A percentile compares a stretch with the other conserved stretches of the same genome.
phyloP scores from a whole-genome alignment of 2,329 filamentous ascomycete species.

The Talaromyces sp. region DNA sequence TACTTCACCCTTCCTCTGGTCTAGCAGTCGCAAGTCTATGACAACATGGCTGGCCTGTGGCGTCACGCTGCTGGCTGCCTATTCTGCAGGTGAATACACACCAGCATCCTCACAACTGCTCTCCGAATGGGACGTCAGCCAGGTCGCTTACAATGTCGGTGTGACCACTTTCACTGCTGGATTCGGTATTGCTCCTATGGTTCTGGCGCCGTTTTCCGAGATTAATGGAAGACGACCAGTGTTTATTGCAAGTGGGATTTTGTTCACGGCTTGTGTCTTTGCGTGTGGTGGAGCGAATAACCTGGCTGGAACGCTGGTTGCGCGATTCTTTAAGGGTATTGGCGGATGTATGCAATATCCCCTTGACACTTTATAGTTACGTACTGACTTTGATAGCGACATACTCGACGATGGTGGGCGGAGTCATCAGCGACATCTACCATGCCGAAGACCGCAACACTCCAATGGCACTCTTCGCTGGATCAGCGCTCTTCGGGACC shows the following conservation, averaged over 20 bases:
- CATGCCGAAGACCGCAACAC: constrained; percentile 75
- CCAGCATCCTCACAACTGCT: constrained; percentile 65
- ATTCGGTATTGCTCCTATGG: constrained; percentile 80
- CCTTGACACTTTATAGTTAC: constrained; percentile 12
- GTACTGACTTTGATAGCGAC: constrained; percentile 38
- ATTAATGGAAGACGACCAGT: constrained; percentile 83
- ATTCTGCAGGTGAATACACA: constrained; percentile 76
- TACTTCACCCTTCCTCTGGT: constrained; percentile 71
- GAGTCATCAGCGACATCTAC: constrained; percentile 84
- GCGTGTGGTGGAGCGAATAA: constrained; percentile 68
- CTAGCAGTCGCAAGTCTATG: constrained; percentile 63
- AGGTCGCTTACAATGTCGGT: constrained; percentile 65
- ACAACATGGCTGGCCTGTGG: constrained; percentile 71
- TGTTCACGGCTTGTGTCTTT: constrained; percentile 69
- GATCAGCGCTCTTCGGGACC: constrained; percentile 66
- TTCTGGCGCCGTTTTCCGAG: constrained; percentile 78
- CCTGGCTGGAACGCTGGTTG: constrained; percentile 70
- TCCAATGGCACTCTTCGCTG: constrained; percentile 87
- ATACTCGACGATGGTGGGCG: constrained; percentile 89
- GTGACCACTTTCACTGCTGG: constrained; percentile 80
- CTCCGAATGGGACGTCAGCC: constrained; percentile 61
- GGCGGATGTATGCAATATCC: constrained; percentile 59
- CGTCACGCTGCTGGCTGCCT: constrained; percentile 74
- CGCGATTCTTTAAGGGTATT: constrained; percentile 73
- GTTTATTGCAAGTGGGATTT: constrained; percentile 68